A percentile compares a stretch with the other conserved stretches of the same genome.
phyloP scores from a whole-genome alignment of 768 basidiomycete species.

The Lyophyllum semitale region DNA sequence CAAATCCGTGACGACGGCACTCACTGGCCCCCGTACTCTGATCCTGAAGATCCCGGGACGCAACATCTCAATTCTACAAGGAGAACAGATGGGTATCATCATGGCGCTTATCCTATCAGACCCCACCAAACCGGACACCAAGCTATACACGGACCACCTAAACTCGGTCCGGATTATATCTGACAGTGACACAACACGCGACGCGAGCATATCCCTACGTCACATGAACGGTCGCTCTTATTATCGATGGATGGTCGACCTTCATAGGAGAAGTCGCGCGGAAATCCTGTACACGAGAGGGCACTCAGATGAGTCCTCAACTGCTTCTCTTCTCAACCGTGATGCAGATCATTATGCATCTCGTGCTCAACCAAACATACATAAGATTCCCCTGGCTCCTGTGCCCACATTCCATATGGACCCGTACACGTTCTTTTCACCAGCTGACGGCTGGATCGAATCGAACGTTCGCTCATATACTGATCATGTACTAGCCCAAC shows the following conservation, averaged over 20 bases:
- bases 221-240: conserved; percentile 24
- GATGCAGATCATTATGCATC: conserved; percentile 16
- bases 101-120: conserved; percentile 9
- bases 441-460: conserved; percentile 19
- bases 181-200: conserved; percentile 10
- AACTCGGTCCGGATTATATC: conserved; percentile 22
- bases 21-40: conserved; percentile 13
- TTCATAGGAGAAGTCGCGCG: neutral
- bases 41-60: conserved; percentile 14
- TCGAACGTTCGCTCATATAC: conserved; percentile 11
- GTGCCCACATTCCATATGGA: conserved; percentile 20
- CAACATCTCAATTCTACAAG: conserved; percentile 22
- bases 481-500: neutral
- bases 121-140: neutral
- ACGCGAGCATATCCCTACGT: conserved; percentile 7
- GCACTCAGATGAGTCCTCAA: conserved; percentile 7
- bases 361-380: neutral
- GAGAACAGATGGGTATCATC: conserved; percentile 23
- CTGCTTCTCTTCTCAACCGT: neutral
- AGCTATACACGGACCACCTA: conserved; percentile 24
- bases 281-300: conserved; percentile 3
- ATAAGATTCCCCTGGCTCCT: conserved; percentile 6
- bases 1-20: conserved; percentile 17
- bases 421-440: conserved; percentile 10
- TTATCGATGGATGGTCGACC: conserved; percentile 23